phyloP scores from a whole-genome alignment of 176 grass and related monocot genomes.

The Aechmea fasciata region DNA sequence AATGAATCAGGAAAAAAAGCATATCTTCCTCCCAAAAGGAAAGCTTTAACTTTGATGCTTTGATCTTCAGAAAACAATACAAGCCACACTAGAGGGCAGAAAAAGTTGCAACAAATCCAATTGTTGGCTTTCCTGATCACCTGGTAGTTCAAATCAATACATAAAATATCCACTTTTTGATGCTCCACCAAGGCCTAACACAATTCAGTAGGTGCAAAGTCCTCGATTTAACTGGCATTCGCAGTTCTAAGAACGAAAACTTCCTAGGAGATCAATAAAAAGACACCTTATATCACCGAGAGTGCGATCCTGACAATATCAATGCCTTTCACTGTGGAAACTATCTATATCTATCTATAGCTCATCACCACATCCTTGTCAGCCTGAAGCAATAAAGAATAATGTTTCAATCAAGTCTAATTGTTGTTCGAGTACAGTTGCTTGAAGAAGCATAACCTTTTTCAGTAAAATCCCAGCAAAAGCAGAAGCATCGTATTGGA shows the following conservation, averaged over 20 bases:
- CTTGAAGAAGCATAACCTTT: no score
- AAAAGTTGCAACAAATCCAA: no score
- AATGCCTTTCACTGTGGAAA: not conserved
- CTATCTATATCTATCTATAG: slow-evolving; percentile 5
- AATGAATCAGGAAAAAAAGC: no score
- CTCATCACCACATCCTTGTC: not conserved
- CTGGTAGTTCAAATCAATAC: no score
- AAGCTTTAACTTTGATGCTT: no score
- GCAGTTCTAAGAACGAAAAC: not conserved
- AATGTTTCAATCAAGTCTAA: not conserved
- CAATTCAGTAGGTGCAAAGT: not conserved
- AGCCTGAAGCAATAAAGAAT: not conserved
- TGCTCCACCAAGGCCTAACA: not conserved
- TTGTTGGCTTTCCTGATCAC: no score
- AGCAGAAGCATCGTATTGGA: no score
- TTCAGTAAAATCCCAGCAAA: no score
- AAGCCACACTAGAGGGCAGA: no score
- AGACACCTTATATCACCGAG: not conserved
- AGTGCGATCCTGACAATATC: not conserved
- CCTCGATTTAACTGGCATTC: not conserved
- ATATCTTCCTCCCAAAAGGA: no score
- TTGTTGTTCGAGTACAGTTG: not conserved
- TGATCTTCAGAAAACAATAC: no score
- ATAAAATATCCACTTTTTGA: not conserved
- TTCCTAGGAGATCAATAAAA: not conserved